phyloP scores from a whole-genome alignment of 225 moss, liverwort and hornwort species.

The Rhytidiadelphus loreus region DNA sequence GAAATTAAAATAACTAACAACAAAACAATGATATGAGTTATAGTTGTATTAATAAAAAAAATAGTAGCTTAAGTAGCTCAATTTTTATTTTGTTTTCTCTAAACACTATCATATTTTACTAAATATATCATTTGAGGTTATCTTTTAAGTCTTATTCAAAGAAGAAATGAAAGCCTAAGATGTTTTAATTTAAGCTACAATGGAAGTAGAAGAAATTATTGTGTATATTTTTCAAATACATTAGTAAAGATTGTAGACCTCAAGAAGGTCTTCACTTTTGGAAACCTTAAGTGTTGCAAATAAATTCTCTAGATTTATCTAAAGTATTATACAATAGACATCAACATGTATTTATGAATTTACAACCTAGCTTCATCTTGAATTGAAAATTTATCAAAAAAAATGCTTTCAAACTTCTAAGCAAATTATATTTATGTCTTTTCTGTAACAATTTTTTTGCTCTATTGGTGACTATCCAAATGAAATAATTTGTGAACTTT shows the following conservation, averaged over 20 bases:
- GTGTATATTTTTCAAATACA: not conserved
- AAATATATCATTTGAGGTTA: not conserved
- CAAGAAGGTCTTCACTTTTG: not conserved
- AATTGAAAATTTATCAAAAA: not conserved
- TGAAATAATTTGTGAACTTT: not conserved
- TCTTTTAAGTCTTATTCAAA: no score
- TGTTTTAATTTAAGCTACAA: not conserved
- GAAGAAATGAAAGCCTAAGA: not conserved
- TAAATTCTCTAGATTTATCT: not conserved
- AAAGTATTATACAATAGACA: not conserved
- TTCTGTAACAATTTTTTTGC: not conserved
- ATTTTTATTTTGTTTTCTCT: not conserved
- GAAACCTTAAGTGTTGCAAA: not conserved
- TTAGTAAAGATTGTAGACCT: not conserved
- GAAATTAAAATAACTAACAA: not conserved
- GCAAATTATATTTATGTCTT: not conserved
- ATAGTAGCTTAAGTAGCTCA: not conserved
- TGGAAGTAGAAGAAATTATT: not conserved
- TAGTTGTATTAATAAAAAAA: not conserved
- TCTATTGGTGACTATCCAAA: not conserved
- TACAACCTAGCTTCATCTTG: not conserved
- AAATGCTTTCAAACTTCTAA: not conserved
- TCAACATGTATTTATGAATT: not conserved
- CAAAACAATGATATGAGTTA: not conserved
- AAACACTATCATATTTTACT: not conserved